A percentile compares a stretch with the other conserved stretches of the same genome.
Evolutionary conservation across 371 early-diverging fungal species (phyloP).

Genomic region (Mucor piriformis): DNA sequence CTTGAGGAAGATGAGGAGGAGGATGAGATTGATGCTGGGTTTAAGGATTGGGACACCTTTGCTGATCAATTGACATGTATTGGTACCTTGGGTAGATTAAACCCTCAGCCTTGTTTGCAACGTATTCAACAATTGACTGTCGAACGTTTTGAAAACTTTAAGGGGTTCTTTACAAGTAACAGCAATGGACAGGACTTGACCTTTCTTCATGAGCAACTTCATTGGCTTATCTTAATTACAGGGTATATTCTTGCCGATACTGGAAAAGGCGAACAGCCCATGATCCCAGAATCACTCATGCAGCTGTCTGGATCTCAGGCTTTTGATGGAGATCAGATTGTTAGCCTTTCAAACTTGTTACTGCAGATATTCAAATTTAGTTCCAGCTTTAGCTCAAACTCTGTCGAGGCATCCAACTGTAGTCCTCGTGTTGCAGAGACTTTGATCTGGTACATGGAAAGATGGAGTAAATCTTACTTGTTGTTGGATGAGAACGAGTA

Average conservation of each 20-base stretch:
- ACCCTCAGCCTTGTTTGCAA: conserved; percentile 54
- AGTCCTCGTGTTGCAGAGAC: conserved; percentile 78
- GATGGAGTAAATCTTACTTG: conserved; percentile 77
- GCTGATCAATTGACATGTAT: conserved; percentile 76
- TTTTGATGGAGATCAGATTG: conserved; percentile 58
- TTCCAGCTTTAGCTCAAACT: conserved; percentile 40
- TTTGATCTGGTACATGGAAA: conserved; percentile 74
- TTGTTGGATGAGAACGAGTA: conserved; percentile 67
- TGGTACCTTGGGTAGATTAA: conserved; percentile 65
- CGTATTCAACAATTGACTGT: conserved; percentile 53
- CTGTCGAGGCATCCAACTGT: conserved; percentile 62
- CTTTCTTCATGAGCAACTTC: conserved; percentile 66
- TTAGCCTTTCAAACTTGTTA: conserved; percentile 55
- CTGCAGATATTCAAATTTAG: conserved; percentile 50
- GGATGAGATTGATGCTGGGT: conserved; percentile 60
- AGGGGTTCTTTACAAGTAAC: conserved; percentile 35
- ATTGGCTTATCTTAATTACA: conserved; percentile 76
- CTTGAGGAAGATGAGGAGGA: conserved; percentile 62
- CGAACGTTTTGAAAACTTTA: conserved; percentile 54
- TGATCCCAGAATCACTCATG: conserved; percentile 69
- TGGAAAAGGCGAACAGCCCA: conserved; percentile 72
- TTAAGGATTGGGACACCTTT: conserved; percentile 75
- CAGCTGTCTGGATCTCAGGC: conserved; percentile 59
- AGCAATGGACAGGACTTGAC: conserved; percentile 30
- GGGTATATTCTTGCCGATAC: conserved; percentile 72